Evolutionary conservation across 441 rosid genomes (phyloP).

Genomic region (Mallotus japonicus): DNA sequence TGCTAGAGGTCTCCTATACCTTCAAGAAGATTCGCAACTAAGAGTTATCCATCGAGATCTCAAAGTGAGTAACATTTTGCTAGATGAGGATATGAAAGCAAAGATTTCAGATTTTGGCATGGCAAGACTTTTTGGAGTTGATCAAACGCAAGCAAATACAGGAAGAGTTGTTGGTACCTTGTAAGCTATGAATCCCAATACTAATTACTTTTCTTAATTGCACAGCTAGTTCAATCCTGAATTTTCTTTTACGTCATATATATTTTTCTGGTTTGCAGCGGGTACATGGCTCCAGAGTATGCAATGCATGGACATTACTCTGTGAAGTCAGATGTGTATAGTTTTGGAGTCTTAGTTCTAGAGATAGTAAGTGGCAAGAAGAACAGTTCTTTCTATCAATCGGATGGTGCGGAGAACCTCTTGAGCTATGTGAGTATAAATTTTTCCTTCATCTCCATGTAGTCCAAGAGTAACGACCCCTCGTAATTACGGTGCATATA

Average conservation of each 20-base stretch:
- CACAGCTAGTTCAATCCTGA: no score
- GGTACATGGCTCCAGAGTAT: constrained; percentile 39
- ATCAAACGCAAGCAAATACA: constrained; percentile 40
- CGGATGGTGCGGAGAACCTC: constrained; percentile 13
- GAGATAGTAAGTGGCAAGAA: constrained; percentile 27
- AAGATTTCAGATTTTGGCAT: constrained; percentile 39
- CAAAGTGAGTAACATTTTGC: constrained; percentile 23
- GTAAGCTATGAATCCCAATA: no score
- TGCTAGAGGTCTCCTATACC: constrained; percentile 48
- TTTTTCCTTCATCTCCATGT: no score
- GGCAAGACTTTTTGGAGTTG: constrained; percentile 37
- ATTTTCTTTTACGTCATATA: no score
- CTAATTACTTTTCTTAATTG: no score
- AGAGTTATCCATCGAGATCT: constrained; percentile 34
- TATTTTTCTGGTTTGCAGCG: no score
- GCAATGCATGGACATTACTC: constrained; percentile 28
- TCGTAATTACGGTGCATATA: no score
- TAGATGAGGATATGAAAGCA: constrained; percentile 27
- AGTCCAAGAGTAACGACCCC: no score
- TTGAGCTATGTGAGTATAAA: constrained; percentile 28
- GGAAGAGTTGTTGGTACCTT: constrained; percentile 47
- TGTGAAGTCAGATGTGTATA: constrained; percentile 22
- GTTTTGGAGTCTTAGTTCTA: constrained; percentile 29
- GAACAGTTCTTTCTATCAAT: constrained; percentile 24
- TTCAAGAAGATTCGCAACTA: constrained; percentile 44